Evolutionary conservation across 352 stramenopile species (phyloP), one percentile per base, ranked within the genome.

Genomic region (Globisporangium lucens): DNA sequence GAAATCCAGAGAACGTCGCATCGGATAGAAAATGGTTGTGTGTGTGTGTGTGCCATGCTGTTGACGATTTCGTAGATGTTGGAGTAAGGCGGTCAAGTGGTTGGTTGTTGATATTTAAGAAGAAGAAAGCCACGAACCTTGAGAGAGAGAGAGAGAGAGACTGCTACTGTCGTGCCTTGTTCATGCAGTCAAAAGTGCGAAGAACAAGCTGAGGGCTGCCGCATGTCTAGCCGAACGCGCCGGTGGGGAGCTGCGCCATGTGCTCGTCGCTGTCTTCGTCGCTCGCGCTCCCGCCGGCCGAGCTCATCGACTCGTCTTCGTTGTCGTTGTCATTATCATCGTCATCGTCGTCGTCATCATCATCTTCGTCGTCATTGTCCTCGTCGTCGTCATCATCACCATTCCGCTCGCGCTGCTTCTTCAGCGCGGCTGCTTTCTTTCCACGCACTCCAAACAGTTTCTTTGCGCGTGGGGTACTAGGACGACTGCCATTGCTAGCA

Each of bases 191-290:
- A 12, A 38, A 9, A 36, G 52, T 22, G 5, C 15, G 27, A 33
- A 43, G 36, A 13, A 1, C 2, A 7, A 57, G 33, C 8, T 27
- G 10, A 20, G 20, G 12, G 60, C 7, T 30, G 27, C 15, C 2
- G 24, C 24, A 24, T 2, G 4, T 4, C 59, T 77, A 90, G 20
- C 81, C 81, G 52, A 90, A 90, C 0, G 81, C 81, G 13, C 81
- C 81, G 12, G 77, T 88, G 4, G 81, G 81, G 27, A 90, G 71
- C 56, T 89, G 73, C 29, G 80, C 80, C 75, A 89, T 82, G 62
- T 82, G 74, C 46, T 87, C 79, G 57, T 90, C 81, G 61, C 79
- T 83, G 66, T 90, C 81, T 71, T 89, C 53, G 24, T 82, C 69
- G 12, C 74, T 83, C 1, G 66, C 70, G 57, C 75, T 85, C 4